Base-by-base conservation (phyloP, 1,139 yeast species). In the Sugiyamaella castrensis region DNA sequence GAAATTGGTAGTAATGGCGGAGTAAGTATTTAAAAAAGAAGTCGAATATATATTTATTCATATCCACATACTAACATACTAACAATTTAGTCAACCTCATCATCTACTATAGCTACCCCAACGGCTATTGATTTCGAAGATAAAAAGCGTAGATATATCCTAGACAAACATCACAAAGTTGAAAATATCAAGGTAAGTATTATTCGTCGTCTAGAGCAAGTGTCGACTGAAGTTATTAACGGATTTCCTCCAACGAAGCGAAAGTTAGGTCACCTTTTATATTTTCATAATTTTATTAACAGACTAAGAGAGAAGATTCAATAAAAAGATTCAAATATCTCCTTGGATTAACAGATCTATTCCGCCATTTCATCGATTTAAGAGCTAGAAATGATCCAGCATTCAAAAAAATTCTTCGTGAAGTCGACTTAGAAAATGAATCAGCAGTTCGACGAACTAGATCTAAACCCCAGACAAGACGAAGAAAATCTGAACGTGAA, bases 301-400 rank as follows among this genome's bases (percentile, higher is more conserved):
- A 16, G 48, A 50, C 40, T 30, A 35, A 55, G 55, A 48, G 56
- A 31, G 59, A 59, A 31, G 63, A 59, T 39, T 58, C 63, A 1
- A 51, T 88, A 28, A 82, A 77, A 59, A 73, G 98, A 53, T 88
- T 88, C 72, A 82, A 81, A 61, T 88, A 91, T 66, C 73, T 92
- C 40, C 70, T 92, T 43, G 91, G 94, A 0, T 73, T 92, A 46
- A 87, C 96, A 2, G 95, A 88, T 46, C 73, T 91, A 48, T 92
- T 92, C 65, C 81, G 95, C 45, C 94, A 91, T 64, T 92, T 92
- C 66, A 88, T 92, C 56, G 94, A 89, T 62, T 73, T 83, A 43
- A 81, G 84, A 56, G 92, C 95, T 4, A 76, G 84, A 34, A 84
- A 82, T 60, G 96, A 91, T 64, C 79, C 82, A n/a, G 75, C 73